phyloP scores from a whole-genome alignment of 345 rosid species.

The Linum tenue region DNA sequence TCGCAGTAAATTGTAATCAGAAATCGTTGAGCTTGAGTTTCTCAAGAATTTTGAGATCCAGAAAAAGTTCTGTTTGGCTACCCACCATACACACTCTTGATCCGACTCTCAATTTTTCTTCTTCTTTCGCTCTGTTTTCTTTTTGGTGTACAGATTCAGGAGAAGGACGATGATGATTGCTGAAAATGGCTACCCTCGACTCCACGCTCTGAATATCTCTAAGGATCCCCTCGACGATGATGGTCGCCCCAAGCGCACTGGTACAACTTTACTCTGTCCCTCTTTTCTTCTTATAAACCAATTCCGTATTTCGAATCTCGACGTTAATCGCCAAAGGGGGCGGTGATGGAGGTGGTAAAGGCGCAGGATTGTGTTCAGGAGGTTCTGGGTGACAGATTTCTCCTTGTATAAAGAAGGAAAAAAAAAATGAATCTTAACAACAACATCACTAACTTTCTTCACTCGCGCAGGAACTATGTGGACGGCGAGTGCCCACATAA shows the following conservation, averaged over 20 bases:
- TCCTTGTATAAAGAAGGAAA: no score
- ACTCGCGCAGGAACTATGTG: not conserved
- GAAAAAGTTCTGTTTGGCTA: no score
- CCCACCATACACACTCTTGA: no score
- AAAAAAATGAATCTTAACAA: no score
- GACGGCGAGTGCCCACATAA: conserved; percentile 4
- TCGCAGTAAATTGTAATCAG: not conserved
- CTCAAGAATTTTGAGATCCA: not conserved
- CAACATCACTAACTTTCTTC: not conserved
- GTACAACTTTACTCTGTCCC: not conserved
- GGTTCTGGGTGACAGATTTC: no score
- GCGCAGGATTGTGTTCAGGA: no score
- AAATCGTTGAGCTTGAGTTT: not conserved
- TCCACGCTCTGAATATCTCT: not conserved
- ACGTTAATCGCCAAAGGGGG: not conserved
- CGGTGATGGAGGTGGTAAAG: not conserved
- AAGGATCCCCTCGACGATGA: not conserved
- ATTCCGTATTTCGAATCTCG: not conserved
- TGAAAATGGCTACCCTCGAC: not conserved
- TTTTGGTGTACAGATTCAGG: not conserved
- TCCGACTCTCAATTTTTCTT: not conserved
- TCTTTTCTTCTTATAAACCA: not conserved
- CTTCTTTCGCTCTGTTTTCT: not conserved
- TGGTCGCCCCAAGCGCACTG: conserved; percentile 3
- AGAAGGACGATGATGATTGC: not conserved